Percentiles rank a stretch among this genome's conserved stretches.
Evolutionary conservation across 768 basidiomycete species (phyloP).

Genomic region (Boletus rex-veris): DNA sequence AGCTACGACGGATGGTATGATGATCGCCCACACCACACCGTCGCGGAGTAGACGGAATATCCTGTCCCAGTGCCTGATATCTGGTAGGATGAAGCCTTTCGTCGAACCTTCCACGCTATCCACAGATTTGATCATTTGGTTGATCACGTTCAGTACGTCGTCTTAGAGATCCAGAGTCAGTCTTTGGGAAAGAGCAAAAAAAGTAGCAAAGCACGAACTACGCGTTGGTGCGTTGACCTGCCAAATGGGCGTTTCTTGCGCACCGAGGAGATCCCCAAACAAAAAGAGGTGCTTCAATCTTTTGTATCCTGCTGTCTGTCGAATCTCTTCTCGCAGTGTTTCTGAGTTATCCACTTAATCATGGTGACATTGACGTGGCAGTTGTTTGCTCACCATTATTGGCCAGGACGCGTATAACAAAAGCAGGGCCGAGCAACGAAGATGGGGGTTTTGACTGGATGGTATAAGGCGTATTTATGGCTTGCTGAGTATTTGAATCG

Average conservation of each 20-base stretch:
- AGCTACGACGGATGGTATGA: not conserved
- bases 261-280: conserved; percentile 5
- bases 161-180: not conserved
- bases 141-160: not conserved
- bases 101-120: conserved; percentile 6
- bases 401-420: conserved; percentile 2
- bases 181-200: not conserved
- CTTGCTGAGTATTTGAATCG: not conserved
- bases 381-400: not conserved
- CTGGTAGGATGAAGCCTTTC: conserved; percentile 2
- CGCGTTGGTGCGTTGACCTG: not conserved
- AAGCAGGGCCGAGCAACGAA: conserved; percentile 1
- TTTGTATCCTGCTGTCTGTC: conserved; percentile 9
- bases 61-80: conserved; percentile 4
- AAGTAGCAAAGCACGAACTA: not conserved
- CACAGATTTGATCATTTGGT: conserved; percentile 4
- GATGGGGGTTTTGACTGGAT: conserved; percentile 1
- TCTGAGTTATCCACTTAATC: conserved; percentile 4
- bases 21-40: not conserved
- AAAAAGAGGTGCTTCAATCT: conserved; percentile 16
- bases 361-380: not conserved
- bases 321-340: conserved; percentile 18
- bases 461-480: not conserved
- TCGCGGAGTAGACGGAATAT: not conserved
- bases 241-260: conserved; percentile 2